Base-by-base conservation (phyloP, 441 rosid genomes). In the Lepidium campestre region DNA sequence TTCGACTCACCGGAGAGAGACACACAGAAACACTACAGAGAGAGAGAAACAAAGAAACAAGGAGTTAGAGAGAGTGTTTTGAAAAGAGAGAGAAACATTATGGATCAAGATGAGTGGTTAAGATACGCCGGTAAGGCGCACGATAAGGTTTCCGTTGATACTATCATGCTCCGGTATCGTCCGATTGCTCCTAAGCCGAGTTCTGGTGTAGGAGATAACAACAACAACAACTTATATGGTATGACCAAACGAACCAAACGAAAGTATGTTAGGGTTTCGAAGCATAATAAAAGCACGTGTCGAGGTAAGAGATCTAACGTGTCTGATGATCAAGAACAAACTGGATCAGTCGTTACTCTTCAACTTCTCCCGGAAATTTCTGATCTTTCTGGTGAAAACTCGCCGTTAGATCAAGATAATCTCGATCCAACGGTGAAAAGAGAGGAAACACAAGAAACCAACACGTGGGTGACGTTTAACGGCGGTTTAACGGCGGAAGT, bases 171-270 rank as follows among this genome's bases (percentile, higher is more conserved):
- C 54, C 77, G 93, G 75, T 91, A 84, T 89, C 77, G 96, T 57
- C 98, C 93, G 73, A 91, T 89, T 58, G 98, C 94, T 37, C 98
- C 98, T 18, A 91, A 86, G 42, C 94, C 96, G 22, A 78, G 75
- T 56, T 14, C 45, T 47, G 79, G 22, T 20, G 45, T 34, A 34
- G 69, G 77, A 53, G 47, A 79, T 35, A 77, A 62, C 61, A 61
- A 29, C 32, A 23, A 29, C 34, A 29, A 29, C 34, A 29, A 6
- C 32, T 29, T 3, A 29, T 29, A 7, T 7, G 34, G 68, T 57
- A 52, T 68, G 29, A 73, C 37, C 55, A 67, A 67, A 66, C 76
- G 88, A 77, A 35, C 74, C 25, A 91, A 83, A 75, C 77, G 96
- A 67, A 89, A 83, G 83, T 91, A 89, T 82, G 89, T 84, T 77